Evolutionary conservation across 1,284 basidiomycete species (phyloP), one percentile per base, ranked within the genome.

Genomic region (Tilletia horrida): DNA sequence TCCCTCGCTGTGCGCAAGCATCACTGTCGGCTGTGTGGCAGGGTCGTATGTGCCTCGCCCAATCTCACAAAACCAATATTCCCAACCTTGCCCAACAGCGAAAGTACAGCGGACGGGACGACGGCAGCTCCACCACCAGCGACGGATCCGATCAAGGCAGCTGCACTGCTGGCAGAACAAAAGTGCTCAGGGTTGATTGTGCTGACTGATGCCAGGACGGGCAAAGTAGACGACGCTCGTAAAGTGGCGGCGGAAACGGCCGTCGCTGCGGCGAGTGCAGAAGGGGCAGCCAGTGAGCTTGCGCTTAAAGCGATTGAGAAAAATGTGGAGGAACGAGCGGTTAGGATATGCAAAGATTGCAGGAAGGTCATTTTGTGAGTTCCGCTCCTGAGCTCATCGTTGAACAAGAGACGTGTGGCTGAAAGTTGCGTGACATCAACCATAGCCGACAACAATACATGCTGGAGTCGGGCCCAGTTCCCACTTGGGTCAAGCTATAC

Each of bases 21-120:
- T 76, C 95, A 98, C 80, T 98, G 95, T 82, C 88, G 96, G 9
- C 84, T 97, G 6, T 98, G 95, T 75, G 95, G 95, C 0, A 86
- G 89, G 48, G 91, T 97, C 57, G 88, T 97, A 2, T 98, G 95
- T 79, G 91, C 94, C 0, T 85, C 96, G 1, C 93, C 93, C 0
- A 85, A 90, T 1, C 92, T 82, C 52, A n/a, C 76, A 48, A 31
- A 29, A 14, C 0, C 72, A 73, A 1, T 71, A 81, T 2, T 40
- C 11, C 35, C 35, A 40, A 40, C 35, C 11, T 40, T 40, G 35
- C 35, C 35, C 35, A 40, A 40, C 35, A 40, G 35, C 35, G 35
- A 40, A 4, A 40, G 11, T 11, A 11, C 11, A 40, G 4, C 35
- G 11, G 35, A 40, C 11, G 35, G 35, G 6, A 11, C 63, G 0